These are phyloP conservation scores for Gracilaria gracilis DNA, from an alignment of 23 red algal species.

Conservation along the genomic window DNA sequence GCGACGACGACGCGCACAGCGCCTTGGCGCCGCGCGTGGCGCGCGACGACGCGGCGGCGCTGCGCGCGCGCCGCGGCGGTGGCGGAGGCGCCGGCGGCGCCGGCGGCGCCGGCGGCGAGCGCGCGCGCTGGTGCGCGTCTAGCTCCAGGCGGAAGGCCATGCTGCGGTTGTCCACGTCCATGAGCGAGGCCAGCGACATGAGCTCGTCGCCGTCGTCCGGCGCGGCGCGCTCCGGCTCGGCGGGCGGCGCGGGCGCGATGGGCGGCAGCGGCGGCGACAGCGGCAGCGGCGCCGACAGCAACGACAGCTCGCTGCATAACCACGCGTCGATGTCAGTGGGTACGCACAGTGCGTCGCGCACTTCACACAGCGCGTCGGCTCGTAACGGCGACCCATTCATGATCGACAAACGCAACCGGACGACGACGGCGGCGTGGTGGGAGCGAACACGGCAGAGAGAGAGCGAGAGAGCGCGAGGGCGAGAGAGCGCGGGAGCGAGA, in stretches of 20 bases:
- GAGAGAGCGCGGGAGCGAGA: too few relatives aligned
- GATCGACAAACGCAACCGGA: too few relatives aligned
- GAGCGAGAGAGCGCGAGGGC: too few relatives aligned
- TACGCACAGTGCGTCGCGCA: not conserved
- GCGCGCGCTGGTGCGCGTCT: not conserved
- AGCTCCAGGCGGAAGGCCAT: constrained; percentile 44
- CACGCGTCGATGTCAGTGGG: too few relatives aligned
- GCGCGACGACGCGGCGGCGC: too few relatives aligned
- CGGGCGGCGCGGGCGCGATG: not conserved
- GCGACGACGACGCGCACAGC: not conserved
- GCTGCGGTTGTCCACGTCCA: constrained; percentile 59
- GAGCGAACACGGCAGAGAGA: too few relatives aligned
- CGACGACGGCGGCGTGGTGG: not conserved
- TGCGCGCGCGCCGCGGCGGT: not conserved
- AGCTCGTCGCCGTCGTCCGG: not conserved
- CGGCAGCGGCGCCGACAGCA: not conserved
- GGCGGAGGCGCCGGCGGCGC: too few relatives aligned
- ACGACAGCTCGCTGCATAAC: too few relatives aligned
- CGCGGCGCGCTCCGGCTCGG: not conserved
- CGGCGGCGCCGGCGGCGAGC: too few relatives aligned
- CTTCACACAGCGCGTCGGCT: too few relatives aligned
- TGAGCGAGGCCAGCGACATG: constrained; percentile 1
- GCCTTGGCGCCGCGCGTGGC: not conserved
- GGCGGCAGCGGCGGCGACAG: not conserved
- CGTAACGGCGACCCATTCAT: too few relatives aligned